phyloP scores from a whole-genome alignment of 129 eudicot genomes.

The Artemisia tridentata region DNA sequence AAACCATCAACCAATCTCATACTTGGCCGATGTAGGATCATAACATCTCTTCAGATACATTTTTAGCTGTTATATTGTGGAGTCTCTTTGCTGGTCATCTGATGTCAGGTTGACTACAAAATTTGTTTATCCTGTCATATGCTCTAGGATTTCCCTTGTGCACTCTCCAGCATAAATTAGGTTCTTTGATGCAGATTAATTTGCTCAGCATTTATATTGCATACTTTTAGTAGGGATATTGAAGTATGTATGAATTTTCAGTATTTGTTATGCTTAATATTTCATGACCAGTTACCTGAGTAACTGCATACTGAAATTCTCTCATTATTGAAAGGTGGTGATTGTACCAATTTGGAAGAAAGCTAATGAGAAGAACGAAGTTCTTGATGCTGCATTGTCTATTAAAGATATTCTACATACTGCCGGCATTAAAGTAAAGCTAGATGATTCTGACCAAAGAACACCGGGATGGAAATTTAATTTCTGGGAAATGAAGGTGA shows the following conservation, averaged over 20 bases:
- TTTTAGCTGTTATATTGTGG: conserved; percentile 3
- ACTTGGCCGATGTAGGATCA: too few relatives aligned
- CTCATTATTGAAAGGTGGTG: conserved; percentile 53
- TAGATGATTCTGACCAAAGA: conserved; percentile 92
- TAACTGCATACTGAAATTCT: neutral
- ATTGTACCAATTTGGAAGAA: conserved; percentile 96
- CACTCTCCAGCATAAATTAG: neutral
- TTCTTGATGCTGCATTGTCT: conserved; percentile 71
- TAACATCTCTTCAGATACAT: neutral
- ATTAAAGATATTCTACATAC: conserved; percentile 60
- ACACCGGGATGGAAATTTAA: conserved; percentile 98
- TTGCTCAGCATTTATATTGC: neutral
- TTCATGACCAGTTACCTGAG: conserved; percentile 15
- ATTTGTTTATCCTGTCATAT: neutral
- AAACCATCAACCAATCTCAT: too few relatives aligned
- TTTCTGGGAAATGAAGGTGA: conserved; percentile 99
- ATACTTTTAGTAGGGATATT: neutral
- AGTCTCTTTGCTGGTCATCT: too few relatives aligned
- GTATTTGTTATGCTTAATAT: neutral
- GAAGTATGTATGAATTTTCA: conserved; percentile 1
- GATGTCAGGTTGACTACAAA: too few relatives aligned
- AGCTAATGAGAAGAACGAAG: conserved; percentile 63
- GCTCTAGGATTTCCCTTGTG: neutral
- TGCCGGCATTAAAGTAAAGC: conserved; percentile 79
- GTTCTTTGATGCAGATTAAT: conserved; percentile 2